Conservation (phyloP, 2,329 filamentous ascomycete species). For the Paecilomyces variotii region DNA sequence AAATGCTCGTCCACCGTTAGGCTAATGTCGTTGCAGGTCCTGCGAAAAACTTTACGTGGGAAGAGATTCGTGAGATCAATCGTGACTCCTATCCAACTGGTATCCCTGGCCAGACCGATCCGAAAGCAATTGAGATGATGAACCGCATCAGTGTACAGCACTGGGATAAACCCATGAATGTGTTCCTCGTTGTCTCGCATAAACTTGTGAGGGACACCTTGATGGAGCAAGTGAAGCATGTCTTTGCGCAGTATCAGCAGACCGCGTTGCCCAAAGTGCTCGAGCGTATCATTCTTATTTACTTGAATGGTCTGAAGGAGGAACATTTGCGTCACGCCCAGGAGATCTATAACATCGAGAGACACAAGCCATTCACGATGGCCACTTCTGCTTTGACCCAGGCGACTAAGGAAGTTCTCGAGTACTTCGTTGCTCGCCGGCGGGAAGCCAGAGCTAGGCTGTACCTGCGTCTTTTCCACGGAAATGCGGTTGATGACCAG, state of each 20-base stretch:
- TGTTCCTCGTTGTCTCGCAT: slow-evolving; percentile 25
- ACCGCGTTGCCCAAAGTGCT: slow-evolving; percentile 28
- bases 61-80: slow-evolving; percentile 48
- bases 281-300: slow-evolving; percentile 35
- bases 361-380: slow-evolving; percentile 50
- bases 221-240: slow-evolving; percentile 40
- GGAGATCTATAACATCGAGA: slow-evolving; percentile 48
- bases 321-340: slow-evolving; percentile 37
- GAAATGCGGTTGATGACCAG: slow-evolving; percentile 13
- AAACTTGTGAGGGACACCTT: slow-evolving; percentile 22
- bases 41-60: slow-evolving; percentile 18
- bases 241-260: slow-evolving; percentile 24
- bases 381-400: slow-evolving; percentile 16
- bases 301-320: slow-evolving; percentile 37
- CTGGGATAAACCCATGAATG: slow-evolving; percentile 49
- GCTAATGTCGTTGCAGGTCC: slow-evolving; percentile 5
- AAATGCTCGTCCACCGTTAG: background rate
- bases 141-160: slow-evolving; percentile 49
- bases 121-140: slow-evolving; percentile 53
- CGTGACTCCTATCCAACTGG: slow-evolving; percentile 48
- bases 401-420: slow-evolving; percentile 9
- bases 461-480: slow-evolving; percentile 7
- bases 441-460: slow-evolving; percentile 9
- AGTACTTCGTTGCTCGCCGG: slow-evolving; percentile 11
- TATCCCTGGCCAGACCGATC: slow-evolving; percentile 51